A percentile compares a stretch with the other conserved stretches of the same genome.
Conservation (phyloP, 2,329 filamentous ascomycete species). For the Chaetomium olivaceum region DNA sequence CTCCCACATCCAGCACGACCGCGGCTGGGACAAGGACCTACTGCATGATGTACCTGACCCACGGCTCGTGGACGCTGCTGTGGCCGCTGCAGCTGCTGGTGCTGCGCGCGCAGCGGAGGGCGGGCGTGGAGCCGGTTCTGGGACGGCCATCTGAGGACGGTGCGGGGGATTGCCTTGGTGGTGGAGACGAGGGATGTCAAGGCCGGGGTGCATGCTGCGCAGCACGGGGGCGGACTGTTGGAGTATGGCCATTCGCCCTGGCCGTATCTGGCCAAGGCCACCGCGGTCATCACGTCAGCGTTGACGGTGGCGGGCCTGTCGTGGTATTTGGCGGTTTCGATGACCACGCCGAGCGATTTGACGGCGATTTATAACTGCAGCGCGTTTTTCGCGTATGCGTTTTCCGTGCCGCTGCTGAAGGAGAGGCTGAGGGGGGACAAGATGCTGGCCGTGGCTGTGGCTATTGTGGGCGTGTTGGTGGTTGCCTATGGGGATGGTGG, state of each 20-base stretch:
- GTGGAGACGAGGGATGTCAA: slow-evolving; percentile 77
- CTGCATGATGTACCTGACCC: slow-evolving; percentile 98
- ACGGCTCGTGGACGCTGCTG: slow-evolving; percentile 87
- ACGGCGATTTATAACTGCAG: slow-evolving; percentile 99
- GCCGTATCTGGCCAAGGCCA: slow-evolving; percentile 77
- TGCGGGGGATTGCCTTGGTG: slow-evolving; percentile 69
- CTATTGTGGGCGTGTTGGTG: slow-evolving; percentile 86
- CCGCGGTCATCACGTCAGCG: slow-evolving; percentile 77
- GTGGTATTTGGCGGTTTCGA: slow-evolving; percentile 93
- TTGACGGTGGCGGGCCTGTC: slow-evolving; percentile 87
- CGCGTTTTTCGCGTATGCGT: slow-evolving; percentile 97
- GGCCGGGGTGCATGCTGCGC: slow-evolving; percentile 32
- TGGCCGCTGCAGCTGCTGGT: slow-evolving; percentile 84
- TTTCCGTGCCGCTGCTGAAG: slow-evolving; percentile 84
- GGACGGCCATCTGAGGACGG: slow-evolving; percentile 59
- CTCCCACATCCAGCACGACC: slow-evolving; percentile 86
- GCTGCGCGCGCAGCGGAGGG: slow-evolving; percentile 61
- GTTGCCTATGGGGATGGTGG: slow-evolving; percentile 86
- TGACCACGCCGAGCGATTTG: slow-evolving; percentile 90
- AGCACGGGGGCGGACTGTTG: background rate
- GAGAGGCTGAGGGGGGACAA: slow-evolving; percentile 85
- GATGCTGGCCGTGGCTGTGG: slow-evolving; percentile 79
- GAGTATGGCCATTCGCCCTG: slow-evolving; percentile 41
- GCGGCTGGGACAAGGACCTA: slow-evolving; percentile 99
- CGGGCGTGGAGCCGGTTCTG: slow-evolving; percentile 84